Conservation (phyloP, 1,284 basidiomycete genomes). For the Trametes sp. region DNA sequence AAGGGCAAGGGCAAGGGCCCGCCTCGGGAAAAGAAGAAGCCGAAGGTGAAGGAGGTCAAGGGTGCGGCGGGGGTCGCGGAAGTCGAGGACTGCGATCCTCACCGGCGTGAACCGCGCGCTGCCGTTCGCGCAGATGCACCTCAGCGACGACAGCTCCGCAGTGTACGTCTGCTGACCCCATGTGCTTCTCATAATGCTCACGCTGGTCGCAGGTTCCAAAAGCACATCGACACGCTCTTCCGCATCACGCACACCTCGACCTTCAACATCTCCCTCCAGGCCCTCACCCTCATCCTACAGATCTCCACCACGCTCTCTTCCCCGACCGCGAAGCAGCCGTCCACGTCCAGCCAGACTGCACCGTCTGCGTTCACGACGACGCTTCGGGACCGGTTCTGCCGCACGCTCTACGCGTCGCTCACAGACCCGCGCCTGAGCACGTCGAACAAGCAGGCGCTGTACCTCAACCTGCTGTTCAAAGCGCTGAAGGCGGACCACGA, state of each 20-base stretch:
- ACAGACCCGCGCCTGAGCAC: slow-evolving; percentile 83
- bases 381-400: slow-evolving; percentile 88
- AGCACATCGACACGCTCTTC: slow-evolving; percentile 95
- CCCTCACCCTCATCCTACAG: slow-evolving; percentile 92
- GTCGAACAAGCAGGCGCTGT: slow-evolving; percentile 97
- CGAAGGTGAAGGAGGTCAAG: slow-evolving; percentile 52
- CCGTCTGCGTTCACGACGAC: slow-evolving; percentile 49
- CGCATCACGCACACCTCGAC: slow-evolving; percentile 93
- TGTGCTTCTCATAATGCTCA: slow-evolving; percentile 10
- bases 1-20: slow-evolving; percentile 42
- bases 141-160: slow-evolving; percentile 53
- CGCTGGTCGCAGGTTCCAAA: slow-evolving; percentile 67
- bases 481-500: slow-evolving; percentile 85
- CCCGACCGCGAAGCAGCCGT: slow-evolving; percentile 39
- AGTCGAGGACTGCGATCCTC: slow-evolving; percentile 87
- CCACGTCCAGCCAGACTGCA: slow-evolving; percentile 12
- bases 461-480: slow-evolving; percentile 95
- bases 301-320: slow-evolving; percentile 63
- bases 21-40: slow-evolving; percentile 40
- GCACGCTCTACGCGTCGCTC: slow-evolving; percentile 90
- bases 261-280: slow-evolving; percentile 97
- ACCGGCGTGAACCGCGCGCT: slow-evolving; percentile 96
- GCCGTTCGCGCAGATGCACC: slow-evolving; percentile 86
- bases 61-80: slow-evolving; percentile 73
- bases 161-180: slow-evolving; percentile 43